Percentiles rank a stretch among this genome's conserved stretches.
Conservation (phyloP, 192 early-diverging fungal species). For the Phycomyces blakesleeanus region DNA sequence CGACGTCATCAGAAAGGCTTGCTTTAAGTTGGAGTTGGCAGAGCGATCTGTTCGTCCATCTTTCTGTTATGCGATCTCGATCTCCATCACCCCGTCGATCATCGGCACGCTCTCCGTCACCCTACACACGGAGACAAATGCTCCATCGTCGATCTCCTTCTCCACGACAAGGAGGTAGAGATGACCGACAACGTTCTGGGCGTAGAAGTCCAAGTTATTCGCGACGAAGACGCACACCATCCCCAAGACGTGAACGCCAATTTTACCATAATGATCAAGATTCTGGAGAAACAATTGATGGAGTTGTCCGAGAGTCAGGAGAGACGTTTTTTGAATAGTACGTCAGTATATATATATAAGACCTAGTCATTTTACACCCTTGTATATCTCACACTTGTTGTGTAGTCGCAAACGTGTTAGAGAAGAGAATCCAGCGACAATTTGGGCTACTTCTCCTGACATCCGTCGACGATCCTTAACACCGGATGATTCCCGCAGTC, state of each 20-base stretch:
- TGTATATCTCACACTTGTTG: not conserved
- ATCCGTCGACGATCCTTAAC: conserved; percentile 23
- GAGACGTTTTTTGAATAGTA: conserved; percentile 26
- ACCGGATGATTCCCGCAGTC: conserved; percentile 16
- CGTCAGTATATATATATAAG: not conserved
- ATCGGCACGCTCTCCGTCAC: not conserved
- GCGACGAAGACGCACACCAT: not conserved
- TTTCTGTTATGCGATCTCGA: not conserved
- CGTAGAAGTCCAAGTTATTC: not conserved
- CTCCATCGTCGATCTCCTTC: conserved; percentile 2
- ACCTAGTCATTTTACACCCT: no score
- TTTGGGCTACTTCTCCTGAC: conserved; percentile 49
- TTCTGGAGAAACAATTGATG: conserved; percentile 4
- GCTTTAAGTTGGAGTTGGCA: no score
- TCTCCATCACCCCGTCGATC: conserved; percentile 7
- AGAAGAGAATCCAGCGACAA: conserved; percentile 27
- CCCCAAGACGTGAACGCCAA: not conserved
- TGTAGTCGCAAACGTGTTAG: conserved; percentile 36
- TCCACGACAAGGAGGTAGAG: not conserved
- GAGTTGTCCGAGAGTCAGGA: conserved; percentile 6
- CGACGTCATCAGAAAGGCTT: conserved; percentile 1
- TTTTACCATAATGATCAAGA: not conserved
- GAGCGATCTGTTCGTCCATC: no score
- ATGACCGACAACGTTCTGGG: not conserved
- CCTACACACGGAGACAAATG: not conserved